Base-by-base conservation (phyloP, 352 stramenopile species). In the Pythium oligandrum region DNA sequence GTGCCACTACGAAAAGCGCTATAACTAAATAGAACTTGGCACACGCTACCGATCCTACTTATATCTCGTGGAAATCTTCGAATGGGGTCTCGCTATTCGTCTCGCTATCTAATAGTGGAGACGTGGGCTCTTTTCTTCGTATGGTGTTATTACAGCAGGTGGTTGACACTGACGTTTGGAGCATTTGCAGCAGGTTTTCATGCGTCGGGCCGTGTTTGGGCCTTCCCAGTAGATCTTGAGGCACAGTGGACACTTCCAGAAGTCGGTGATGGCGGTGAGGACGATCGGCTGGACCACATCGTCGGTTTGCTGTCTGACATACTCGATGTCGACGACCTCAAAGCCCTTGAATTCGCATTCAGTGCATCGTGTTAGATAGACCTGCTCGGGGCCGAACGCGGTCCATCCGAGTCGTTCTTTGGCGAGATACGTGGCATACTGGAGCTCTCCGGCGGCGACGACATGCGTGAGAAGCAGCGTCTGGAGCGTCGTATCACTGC, bases 181-280 rank as follows among this genome's bases (percentile, higher is more conserved):
- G 80, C 64, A 80, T 81, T 7, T 71, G 61, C 10, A 78, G 50
- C 51, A 81, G 61, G 38, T 84, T 84, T 12, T 74, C 63, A 48
- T 81, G 81, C 9, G 77, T 69, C 17, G 73, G 80, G 17, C 73
- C 70, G 62, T 86, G 89, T 65, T 92, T 92, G 79, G 82, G 11
- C 82, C 79, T 51, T 86, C 82, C 82, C 79, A 90, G 51, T 80
- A 92, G 34, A 92, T 67, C 40, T 88, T 83, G 44, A 70, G 63
- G 65, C 82, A 90, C 38, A 65, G 57, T 0, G 64, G 56, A 50
- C 82, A 92, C 44, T 81, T 70, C 68, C 75, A 92, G 36, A 85
- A 90, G 48, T 89, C 76, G 12, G 66, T 71, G 42, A 88, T 71
- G 7, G 79, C 42, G 44, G 79, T 63, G 3, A 88, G 52, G 33